Base-by-base conservation (phyloP, 805 yeast genomes). In the Starmerella floris region DNA sequence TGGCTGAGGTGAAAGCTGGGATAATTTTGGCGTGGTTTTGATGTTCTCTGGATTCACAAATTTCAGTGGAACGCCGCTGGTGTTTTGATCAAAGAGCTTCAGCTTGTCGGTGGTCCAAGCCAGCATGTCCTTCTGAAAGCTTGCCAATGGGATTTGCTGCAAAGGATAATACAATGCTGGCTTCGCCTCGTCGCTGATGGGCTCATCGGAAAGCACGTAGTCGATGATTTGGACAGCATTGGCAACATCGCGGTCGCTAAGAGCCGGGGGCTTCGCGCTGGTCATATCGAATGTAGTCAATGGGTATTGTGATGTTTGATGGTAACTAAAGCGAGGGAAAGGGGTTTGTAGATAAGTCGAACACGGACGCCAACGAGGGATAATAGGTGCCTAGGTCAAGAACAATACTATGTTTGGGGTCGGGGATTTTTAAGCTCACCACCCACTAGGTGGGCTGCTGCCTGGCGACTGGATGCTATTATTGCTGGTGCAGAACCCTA, bases 31-130 rank as follows among this genome's bases (percentile, higher is more conserved):
- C n/a, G 17, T n/a, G 16, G 5, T n/a, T 19, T 20, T 17, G 9
- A 36, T 16, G 11, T 25, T 13, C 15, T 30, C 34, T 3, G 30
- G 20, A 8, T 16, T 11, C 19, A 25, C 16, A 16, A 19, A 23
- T 16, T 31, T 17, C 30, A 17, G 26, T 10, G 30, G 28, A 19
- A 19, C 4, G 31, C 21, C 30, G 21, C 19, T 17, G 23, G 25
- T 16, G 8, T 34, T 35, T 3, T 21, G 5, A 13, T 22, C 23
- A 19, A 49, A 49, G 2, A 46, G 34, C 11, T 46, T 41, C 17
- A 45, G 38, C 30, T 42, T 43, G 23, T 49, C 52, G 26, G 23
- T 30, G 13, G 43, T 28, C 52, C 52, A 49, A 2, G 31, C 25
- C 15, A 49, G 44, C 41, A 41, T 41, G 17, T 49, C 52, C 8